Evolutionary conservation across 108 stramenopile species (phyloP), one percentile per base, ranked within the genome.

Genomic region (Thalassiosira profunda): DNA sequence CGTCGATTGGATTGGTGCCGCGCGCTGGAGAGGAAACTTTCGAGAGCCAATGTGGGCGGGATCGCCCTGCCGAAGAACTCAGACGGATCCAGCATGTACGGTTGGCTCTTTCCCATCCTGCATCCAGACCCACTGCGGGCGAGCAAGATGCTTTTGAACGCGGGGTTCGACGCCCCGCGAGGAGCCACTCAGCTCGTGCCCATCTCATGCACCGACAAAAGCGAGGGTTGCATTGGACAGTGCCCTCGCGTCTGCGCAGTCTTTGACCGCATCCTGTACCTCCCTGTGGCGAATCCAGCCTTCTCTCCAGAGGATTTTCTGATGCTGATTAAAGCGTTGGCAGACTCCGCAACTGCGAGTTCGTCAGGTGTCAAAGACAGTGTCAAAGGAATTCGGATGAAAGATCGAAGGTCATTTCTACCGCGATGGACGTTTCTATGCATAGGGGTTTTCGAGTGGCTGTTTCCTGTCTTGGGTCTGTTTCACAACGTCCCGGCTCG

Each of bases 181-280:
- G 89, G 92, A 28, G 61, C 86, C 31, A 89, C 92, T 15, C 92
- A 94, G 67, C 59, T 94, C 42, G 66, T 63, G 45, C 88, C 83
- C 52, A 55, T 85, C 21, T 43, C 30, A 45, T 53, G 4, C 17
- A 9, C 34, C 18, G 36, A 24, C 2, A 40, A 17, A 2, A 47
- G 58, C 25, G 18, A 5, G 26, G 15, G 14, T 11, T 24, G 36
- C 2, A n/a, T n/a, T n/a, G n/a, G n/a, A n/a, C n/a, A n/a, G n/a
- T 82, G 82, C 58, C 72, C 82, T 33, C 48, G 60, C 14, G 49
- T 79, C 8, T 40, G 69, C 20, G 37, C 59, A 9, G 63, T 86
- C 15, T 89, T 94, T 78, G 43, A 77, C 23, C 58, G 56, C 1
- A 66, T 91, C 26, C 40, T 94, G 34, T 94, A 94, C 69, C 70